Percentiles rank a stretch among this genome's conserved stretches.
These are phyloP conservation scores for Xylaria intraflava DNA, from an alignment of 495 filamentous ascomycete species.

Conservation along the genomic window DNA sequence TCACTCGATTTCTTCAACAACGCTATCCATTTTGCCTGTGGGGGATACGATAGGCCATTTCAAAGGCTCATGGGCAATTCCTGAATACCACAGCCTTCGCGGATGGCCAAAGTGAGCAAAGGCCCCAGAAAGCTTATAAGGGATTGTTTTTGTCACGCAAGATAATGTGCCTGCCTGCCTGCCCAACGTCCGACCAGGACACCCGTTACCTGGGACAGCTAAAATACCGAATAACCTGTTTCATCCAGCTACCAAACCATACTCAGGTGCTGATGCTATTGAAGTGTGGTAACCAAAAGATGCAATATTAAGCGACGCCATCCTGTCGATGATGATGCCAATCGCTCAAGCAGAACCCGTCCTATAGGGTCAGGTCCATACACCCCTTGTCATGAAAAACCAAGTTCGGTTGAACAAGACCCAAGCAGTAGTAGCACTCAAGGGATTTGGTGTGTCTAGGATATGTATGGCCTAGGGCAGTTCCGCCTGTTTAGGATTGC, in stretches of 20 bases:
- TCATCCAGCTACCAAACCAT: background rate
- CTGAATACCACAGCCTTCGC: background rate
- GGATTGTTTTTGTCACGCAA: background rate
- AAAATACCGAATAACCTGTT: background rate
- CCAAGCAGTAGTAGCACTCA: background rate
- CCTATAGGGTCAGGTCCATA: too few relatives aligned
- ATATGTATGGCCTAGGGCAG: background rate
- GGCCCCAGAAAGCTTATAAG: too few relatives aligned
- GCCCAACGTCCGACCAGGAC: background rate
- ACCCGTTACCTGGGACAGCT: background rate
- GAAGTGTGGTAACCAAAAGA: background rate
- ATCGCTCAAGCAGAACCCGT: background rate
- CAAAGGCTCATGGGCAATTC: background rate
- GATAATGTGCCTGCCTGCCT: background rate
- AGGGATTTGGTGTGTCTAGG: background rate
- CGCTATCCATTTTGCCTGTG: conserved; percentile 9
- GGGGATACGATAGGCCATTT: conserved; percentile 1
- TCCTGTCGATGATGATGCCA: background rate
- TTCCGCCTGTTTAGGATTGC: background rate
- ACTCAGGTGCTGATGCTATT: background rate
- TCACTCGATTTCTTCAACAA: conserved; percentile 6
- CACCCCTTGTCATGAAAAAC: background rate
- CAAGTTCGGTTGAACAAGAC: background rate
- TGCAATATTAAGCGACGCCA: background rate
- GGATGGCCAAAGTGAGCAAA: too few relatives aligned